Evolutionary conservation across 768 basidiomycete species (phyloP).

Genomic region (Solioccasus polychromus): DNA sequence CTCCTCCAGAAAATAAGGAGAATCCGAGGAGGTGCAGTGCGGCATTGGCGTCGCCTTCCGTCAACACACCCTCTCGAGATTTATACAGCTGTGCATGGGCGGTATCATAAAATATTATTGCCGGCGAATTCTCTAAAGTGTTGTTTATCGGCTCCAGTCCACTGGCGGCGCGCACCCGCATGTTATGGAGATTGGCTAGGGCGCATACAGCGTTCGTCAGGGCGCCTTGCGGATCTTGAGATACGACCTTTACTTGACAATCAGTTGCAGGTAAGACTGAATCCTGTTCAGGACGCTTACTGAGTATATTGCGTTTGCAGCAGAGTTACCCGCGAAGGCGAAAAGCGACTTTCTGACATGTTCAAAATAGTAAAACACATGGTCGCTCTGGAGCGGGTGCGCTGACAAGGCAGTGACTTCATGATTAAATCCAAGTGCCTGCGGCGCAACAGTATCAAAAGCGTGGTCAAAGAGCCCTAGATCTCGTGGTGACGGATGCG

Average conservation of each 20-base stretch:
- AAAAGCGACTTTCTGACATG: constrained; percentile 66
- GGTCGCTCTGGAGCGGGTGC: constrained; percentile 51
- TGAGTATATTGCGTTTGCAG: constrained; percentile 62
- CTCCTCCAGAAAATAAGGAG: constrained; percentile 67
- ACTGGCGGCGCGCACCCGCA: constrained; percentile 56
- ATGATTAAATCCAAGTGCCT: constrained; percentile 26
- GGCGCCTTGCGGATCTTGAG: constrained; percentile 65
- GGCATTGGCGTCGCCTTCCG: constrained; percentile 71
- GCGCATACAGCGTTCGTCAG: constrained; percentile 74
- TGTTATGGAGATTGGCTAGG: constrained; percentile 68
- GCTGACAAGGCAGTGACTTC: constrained; percentile 27
- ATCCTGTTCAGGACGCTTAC: constrained; percentile 40
- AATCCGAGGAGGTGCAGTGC: constrained; percentile 76
- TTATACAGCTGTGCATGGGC: constrained; percentile 64
- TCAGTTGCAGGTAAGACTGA: constrained; percentile 16
- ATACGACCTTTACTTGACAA: constrained; percentile 38
- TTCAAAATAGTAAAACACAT: constrained; percentile 74
- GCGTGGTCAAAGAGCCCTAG: constrained; percentile 30
- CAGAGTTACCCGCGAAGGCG: constrained; percentile 58
- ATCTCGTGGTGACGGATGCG: constrained; percentile 34
- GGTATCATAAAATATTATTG: constrained; percentile 65
- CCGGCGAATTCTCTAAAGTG: constrained; percentile 54
- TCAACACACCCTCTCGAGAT: constrained; percentile 50
- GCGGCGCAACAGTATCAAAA: constrained; percentile 35
- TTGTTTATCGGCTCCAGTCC: constrained; percentile 56